A percentile compares a stretch with the other conserved stretches of the same genome.
Conservation (phyloP, 805 yeast species). For the Schizosaccharomyces pombe region DNA sequence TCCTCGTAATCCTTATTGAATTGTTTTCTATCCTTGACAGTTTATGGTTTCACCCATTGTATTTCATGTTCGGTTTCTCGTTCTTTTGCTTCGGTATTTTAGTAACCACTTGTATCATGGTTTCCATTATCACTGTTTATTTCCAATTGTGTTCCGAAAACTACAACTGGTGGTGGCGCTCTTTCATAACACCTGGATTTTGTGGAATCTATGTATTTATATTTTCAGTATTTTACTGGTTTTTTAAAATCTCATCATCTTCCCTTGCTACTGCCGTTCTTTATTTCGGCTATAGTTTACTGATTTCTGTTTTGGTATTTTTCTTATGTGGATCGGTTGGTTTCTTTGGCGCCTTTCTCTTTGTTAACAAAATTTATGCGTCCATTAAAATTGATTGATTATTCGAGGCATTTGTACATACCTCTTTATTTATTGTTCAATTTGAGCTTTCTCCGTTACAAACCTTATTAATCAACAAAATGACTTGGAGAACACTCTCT, state of each 20-base stretch:
- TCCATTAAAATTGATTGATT: constrained; percentile 62
- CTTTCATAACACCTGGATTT: constrained; percentile 70
- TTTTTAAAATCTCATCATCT: constrained; percentile 33
- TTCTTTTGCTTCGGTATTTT: constrained; percentile 69
- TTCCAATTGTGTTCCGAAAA: constrained; percentile 73
- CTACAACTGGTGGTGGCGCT: constrained; percentile 95
- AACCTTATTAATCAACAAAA: no score
- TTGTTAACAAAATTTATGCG: constrained; percentile 57
- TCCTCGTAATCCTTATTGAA: constrained; percentile 85
- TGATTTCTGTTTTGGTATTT: constrained; percentile 49
- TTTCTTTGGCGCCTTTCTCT: constrained; percentile 45
- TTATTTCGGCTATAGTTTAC: constrained; percentile 58
- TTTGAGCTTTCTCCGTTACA: no score
- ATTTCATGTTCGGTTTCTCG: constrained; percentile 92
- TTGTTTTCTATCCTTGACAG: constrained; percentile 79
- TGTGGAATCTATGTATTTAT: constrained; percentile 64
- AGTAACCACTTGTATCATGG: constrained; percentile 57
- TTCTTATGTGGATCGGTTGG: constrained; percentile 77
- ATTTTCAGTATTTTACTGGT: constrained; percentile 41
- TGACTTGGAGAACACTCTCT: no score
- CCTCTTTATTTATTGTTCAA: no score
- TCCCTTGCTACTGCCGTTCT: constrained; percentile 50
- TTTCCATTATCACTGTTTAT: constrained; percentile 59
- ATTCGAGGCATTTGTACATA: no score
- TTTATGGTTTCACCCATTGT: constrained; percentile 79